phyloP scores from a whole-genome alignment of 768 basidiomycete species.

The Amanita phalloides region DNA sequence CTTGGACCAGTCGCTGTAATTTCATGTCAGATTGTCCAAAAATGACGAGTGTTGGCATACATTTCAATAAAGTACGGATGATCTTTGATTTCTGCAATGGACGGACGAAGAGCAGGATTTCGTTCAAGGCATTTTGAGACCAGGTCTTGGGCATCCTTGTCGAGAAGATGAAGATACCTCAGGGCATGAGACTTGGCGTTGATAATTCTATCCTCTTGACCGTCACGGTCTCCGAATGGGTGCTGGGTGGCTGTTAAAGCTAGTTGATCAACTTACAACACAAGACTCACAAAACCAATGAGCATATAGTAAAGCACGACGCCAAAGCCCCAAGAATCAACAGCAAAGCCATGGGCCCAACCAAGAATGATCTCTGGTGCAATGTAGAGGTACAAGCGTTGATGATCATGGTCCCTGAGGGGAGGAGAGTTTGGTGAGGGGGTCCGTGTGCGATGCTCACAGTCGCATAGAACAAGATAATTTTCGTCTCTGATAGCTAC shows the following conservation, averaged over 20 bases:
- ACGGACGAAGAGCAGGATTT: constrained; percentile 37
- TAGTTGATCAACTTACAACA: constrained; percentile 3
- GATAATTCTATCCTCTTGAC: constrained; percentile 11
- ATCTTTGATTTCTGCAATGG: constrained; percentile 27
- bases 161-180: constrained; percentile 12
- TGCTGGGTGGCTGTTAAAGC: constrained; percentile 20
- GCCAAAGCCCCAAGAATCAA: constrained; percentile 55
- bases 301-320: constrained; percentile 39
- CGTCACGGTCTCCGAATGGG: constrained; percentile 21
- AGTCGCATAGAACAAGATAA: constrained; percentile 34
- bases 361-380: constrained; percentile 47
- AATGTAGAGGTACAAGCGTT: constrained; percentile 19
- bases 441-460: constrained; percentile 13
- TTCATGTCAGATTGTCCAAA: constrained; percentile 2
- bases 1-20: constrained; percentile 28
- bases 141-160: constrained; percentile 2
- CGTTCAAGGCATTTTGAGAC: constrained; percentile 40
- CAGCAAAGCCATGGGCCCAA: constrained; percentile 40
- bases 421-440: constrained; percentile 16
- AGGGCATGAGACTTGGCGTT: constrained; percentile 3
- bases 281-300: constrained; percentile 26
- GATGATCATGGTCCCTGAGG: constrained; percentile 4
- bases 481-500: constrained; percentile 32
- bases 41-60: constrained; percentile 23
- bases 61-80: constrained; percentile 39